phyloP scores from a whole-genome alignment of 2,329 filamentous ascomycete species.

The Diaporthe vexans region DNA sequence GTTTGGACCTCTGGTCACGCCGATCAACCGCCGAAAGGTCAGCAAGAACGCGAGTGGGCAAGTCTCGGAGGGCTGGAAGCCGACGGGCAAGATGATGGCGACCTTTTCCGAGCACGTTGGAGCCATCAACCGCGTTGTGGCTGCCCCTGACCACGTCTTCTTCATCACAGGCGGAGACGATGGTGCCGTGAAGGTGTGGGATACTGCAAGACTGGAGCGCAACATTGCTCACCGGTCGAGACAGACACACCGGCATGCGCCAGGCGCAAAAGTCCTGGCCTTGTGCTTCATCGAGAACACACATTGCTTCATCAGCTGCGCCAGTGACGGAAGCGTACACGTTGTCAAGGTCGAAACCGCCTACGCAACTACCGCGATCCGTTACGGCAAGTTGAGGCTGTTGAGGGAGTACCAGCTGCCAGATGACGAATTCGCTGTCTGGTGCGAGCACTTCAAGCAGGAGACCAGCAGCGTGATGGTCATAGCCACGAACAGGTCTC shows the following conservation, averaged over 20 bases:
- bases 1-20: conserved; percentile 85
- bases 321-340: conserved; percentile 89
- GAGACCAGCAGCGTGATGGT: conserved; percentile 87
- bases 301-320: conserved; percentile 92
- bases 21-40: conserved; percentile 70
- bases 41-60: conserved; percentile 65
- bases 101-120: conserved; percentile 90
- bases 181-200: conserved; percentile 92
- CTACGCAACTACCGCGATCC: conserved; percentile 64
- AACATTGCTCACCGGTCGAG: conserved; percentile 91
- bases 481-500: conserved; percentile 87
- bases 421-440: conserved; percentile 79
- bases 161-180: conserved; percentile 96
- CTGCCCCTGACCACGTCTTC: conserved; percentile 92
- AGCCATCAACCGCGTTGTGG: conserved; percentile 83
- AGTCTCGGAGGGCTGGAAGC: conserved; percentile 77
- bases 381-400: conserved; percentile 83
- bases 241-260: conserved; percentile 83
- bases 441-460: conserved; percentile 91
- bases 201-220: conserved; percentile 88
- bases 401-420: conserved; percentile 87
- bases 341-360: conserved; percentile 83
- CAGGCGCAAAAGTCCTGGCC: conserved; percentile 80
- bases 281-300: conserved; percentile 94
- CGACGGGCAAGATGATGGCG: conserved; percentile 85